Evolutionary conservation across 306 rosid species (phyloP).

Genomic region (Lupinus albus): DNA sequence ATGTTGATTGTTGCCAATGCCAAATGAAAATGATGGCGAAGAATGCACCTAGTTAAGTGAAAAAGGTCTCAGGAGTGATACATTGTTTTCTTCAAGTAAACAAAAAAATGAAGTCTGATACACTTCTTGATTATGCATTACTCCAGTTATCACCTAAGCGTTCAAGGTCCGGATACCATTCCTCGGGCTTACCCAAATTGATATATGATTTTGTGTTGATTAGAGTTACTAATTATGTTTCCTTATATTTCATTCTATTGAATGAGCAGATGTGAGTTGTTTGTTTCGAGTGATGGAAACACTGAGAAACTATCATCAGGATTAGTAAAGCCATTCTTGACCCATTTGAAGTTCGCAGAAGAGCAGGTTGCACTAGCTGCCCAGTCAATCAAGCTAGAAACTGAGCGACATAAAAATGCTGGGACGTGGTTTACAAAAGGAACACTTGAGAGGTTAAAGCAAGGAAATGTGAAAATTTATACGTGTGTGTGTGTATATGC

Average conservation of each 20-base stretch:
- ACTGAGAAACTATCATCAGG: slow-evolving; percentile 92
- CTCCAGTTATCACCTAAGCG: slow-evolving; percentile 89
- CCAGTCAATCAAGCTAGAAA: slow-evolving; percentile 78
- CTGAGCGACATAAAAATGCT: slow-evolving; percentile 61
- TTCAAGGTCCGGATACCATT: slow-evolving; percentile 60
- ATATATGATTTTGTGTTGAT: slow-evolving; percentile 19
- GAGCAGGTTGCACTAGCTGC: slow-evolving; percentile 80
- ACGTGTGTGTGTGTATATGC: background rate
- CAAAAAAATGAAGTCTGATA: slow-evolving; percentile 80
- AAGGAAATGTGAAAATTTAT: slow-evolving; percentile 9
- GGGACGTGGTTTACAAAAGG: slow-evolving; percentile 93
- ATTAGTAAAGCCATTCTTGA: slow-evolving; percentile 77
- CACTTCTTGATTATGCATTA: slow-evolving; percentile 87
- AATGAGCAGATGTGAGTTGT: slow-evolving; percentile 77
- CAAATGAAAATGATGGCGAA: slow-evolving; percentile 27
- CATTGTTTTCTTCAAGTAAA: slow-evolving; percentile 38
- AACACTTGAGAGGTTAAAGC: slow-evolving; percentile 85
- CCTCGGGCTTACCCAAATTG: slow-evolving; percentile 25
- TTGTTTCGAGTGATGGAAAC: slow-evolving; percentile 72
- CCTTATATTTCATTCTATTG: slow-evolving; percentile 13
- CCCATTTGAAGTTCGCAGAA: slow-evolving; percentile 84
- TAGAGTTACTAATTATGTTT: slow-evolving; percentile 25
- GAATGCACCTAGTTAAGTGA: slow-evolving; percentile 49
- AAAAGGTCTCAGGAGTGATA: slow-evolving; percentile 44
- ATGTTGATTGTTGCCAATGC: slow-evolving; percentile 27